Conservation (phyloP, 345 rosid genomes). For the Psidium friedrichsthalianum region DNA sequence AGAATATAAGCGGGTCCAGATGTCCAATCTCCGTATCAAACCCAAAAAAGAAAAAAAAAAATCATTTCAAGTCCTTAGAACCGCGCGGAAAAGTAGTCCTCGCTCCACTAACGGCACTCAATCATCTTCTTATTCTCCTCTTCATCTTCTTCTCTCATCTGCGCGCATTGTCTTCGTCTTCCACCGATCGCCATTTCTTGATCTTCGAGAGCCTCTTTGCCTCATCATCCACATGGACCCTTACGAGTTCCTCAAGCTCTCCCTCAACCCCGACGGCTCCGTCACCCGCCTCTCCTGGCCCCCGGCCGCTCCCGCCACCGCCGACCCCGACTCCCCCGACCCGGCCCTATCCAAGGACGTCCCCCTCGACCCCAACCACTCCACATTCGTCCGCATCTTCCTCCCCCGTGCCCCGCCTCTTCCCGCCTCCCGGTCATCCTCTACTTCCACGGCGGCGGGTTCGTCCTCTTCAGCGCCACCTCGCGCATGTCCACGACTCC, state of each 20-base stretch:
- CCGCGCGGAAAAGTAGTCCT: not conserved
- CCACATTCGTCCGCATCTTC: conserved; percentile 39
- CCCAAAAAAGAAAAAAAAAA: not conserved
- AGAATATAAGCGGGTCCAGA: too few species aligned
- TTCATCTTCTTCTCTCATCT: not conserved
- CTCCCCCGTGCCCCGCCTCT: conserved; percentile 20
- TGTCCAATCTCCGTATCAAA: not conserved
- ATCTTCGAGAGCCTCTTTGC: too few species aligned
- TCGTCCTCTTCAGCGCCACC: conserved; percentile 37
- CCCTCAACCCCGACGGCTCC: conserved; percentile 55
- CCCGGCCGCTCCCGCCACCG: conserved; percentile 27
- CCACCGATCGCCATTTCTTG: too few species aligned
- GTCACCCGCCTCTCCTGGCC: conserved; percentile 31
- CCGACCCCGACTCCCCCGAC: conserved; percentile 12
- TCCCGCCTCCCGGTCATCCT: conserved; percentile 53
- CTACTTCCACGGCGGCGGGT: conserved; percentile 77
- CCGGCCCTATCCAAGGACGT: conserved; percentile 40
- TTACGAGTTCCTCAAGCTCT: conserved; percentile 37
- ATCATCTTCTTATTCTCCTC: not conserved
- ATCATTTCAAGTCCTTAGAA: not conserved
- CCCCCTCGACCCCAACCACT: conserved; percentile 26
- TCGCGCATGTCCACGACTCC: conserved; percentile 36
- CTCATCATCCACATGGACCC: conserved; percentile 23
- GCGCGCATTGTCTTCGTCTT: too few species aligned
- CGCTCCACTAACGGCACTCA: not conserved